These are phyloP conservation scores for Triticum aestivum DNA, from an alignment of 176 grass and related monocot genomes.

Conservation along the genomic window IWGSC_CS_RefSeq_v2.1 NC_057799.1:129311160-129311659, in stretches of 20 bases:
- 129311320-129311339: no score
- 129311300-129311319: no score
- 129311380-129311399: conserved; percentile 22
- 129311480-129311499: conserved; percentile 63
- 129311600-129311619: conserved; percentile 90
- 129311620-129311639: conserved; percentile 89
- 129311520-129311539: conserved; percentile 76
- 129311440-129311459: conserved; percentile 32
- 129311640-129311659: conserved; percentile 74
- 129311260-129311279: no score
- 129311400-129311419: conserved; percentile 64
- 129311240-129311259: no score
- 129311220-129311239: no score
- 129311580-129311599: conserved; percentile 55
- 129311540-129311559: conserved; percentile 81
- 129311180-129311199: no score
- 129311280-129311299: no score
- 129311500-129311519: conserved; percentile 56
- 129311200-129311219: no score
- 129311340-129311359: no score
- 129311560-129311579: conserved; percentile 90
- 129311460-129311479: conserved; percentile 79
- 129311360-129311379: conserved; percentile 35
- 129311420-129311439: conserved; percentile 42
- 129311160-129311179: no score